Base-by-base conservation (phyloP, 495 filamentous ascomycete genomes). In the Aspergillus bridgeri region DNA sequence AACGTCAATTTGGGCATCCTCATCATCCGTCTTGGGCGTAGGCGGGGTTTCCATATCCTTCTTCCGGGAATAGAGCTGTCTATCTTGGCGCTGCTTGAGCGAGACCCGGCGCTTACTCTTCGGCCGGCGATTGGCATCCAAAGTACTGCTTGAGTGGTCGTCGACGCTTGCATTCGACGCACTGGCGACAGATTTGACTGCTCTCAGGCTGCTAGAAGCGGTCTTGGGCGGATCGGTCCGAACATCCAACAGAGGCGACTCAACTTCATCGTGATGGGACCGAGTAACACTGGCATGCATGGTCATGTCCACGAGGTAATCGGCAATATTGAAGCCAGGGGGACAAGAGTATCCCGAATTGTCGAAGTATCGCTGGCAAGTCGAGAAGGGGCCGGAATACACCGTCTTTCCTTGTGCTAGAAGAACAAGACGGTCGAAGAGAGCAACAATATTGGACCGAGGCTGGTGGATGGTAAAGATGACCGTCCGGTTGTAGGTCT, bases 381-480 rank as follows among this genome's bases (percentile, higher is more conserved):
- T 86, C 3, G 89, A 84, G 62, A 96, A 91, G 19, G 90, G 89
- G 0, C 94, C 94, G 2, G 93, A 97, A 65, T 95, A 98, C 7
- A 98, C 93, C 3, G 89, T 88, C 63, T 86, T 89, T 38, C 94
- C 94, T 62, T 89, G 86, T 7, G 94, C 94, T 33, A 98, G 79
- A 18, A 98, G 85, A 59, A 98, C 83, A 18, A 98, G 80, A 54
- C 93, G 85, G 68, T 98, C 95, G 65, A 98, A 98, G 27, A 98
- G 81, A n/a, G 94, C 94, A 25, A 98, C 94, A 62, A 98, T 98
- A 65, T 98, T 98, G n/a, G 94, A 98, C 57, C 96, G 83, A n/a
- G 94, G 94, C 61, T 98, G 94, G 72, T 98, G 94, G 60, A 98
- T 98, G 5, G 94, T 98, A 77, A 98, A 97, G 55, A 98, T 89